A percentile compares a stretch with the other conserved stretches of the same genome.
Evolutionary conservation across 306 rosid species (phyloP).

Genomic region (Spatholobus suberectus): DNA sequence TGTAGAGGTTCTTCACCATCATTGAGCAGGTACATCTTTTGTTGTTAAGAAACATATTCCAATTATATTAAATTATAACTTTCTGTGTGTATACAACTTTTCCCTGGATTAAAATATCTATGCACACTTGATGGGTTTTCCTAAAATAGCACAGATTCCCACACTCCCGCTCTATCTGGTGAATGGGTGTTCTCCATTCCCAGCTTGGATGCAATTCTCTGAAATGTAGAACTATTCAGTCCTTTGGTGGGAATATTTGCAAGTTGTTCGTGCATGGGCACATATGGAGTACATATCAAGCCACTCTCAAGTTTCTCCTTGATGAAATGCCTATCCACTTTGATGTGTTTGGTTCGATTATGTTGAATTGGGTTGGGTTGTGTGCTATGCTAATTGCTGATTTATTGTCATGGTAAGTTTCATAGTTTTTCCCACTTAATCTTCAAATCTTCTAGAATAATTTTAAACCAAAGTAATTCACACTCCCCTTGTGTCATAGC

Average conservation of each 20-base stretch:
- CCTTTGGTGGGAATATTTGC: neutral
- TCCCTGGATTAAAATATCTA: conserved; percentile 8
- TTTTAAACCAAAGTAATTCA: too few relatives aligned
- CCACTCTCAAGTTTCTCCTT: neutral
- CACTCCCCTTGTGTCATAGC: too few relatives aligned
- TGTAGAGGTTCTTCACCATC: conserved; percentile 50
- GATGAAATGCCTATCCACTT: neutral
- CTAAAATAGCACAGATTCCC: neutral
- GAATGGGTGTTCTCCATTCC: neutral
- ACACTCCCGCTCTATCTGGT: neutral
- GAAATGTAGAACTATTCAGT: neutral
- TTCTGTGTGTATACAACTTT: neutral
- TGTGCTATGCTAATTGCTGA: too few relatives aligned
- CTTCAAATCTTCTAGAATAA: too few relatives aligned
- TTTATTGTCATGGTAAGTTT: too few relatives aligned
- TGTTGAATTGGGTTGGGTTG: too few relatives aligned
- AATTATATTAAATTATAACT: neutral
- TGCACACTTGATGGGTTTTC: neutral
- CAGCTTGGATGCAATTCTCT: neutral
- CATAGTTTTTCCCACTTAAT: too few relatives aligned
- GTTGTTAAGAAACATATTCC: conserved; percentile 9
- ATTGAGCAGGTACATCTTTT: conserved; percentile 13
- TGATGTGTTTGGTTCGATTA: too few relatives aligned
- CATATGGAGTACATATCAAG: neutral
- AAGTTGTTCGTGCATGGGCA: neutral